phyloP scores from a whole-genome alignment of 108 stramenopile species.

The Discostella stelligeroides region DNA sequence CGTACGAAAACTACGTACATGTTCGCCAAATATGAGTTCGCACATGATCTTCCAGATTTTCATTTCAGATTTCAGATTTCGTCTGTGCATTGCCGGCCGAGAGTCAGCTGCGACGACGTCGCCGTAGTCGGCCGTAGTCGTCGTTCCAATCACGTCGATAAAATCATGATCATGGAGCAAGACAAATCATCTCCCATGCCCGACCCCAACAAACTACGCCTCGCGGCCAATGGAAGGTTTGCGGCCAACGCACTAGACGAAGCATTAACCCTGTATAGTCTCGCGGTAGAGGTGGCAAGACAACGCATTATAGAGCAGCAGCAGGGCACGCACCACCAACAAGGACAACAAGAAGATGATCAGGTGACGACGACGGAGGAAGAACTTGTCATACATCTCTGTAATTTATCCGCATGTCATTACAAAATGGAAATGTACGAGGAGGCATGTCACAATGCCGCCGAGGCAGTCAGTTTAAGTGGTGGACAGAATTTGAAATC shows the following conservation, averaged over 20 bases:
- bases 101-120: too few species aligned
- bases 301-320: not conserved
- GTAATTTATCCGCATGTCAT: conserved; percentile 80
- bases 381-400: conserved; percentile 64
- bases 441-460: conserved; percentile 64
- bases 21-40: too few species aligned
- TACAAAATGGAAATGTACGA: conserved; percentile 70
- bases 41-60: too few species aligned
- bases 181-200: conserved; percentile 8
- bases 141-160: too few species aligned
- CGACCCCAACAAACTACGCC: conserved; percentile 43
- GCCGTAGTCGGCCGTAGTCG: too few species aligned
- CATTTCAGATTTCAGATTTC: too few species aligned
- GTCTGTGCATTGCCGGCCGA: too few species aligned
- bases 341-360: conserved; percentile 5
- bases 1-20: too few species aligned
- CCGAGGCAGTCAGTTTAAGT: conserved; percentile 52
- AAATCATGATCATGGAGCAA: conserved; percentile 4
- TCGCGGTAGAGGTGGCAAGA: conserved; percentile 47
- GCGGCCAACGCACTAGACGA: conserved; percentile 46
- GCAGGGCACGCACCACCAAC: not conserved
- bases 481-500: conserved; percentile 56
- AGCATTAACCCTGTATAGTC: conserved; percentile 43
- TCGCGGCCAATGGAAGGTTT: conserved; percentile 50
- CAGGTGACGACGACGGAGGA: not conserved